Evolutionary conservation across 768 basidiomycete species (phyloP).

Genomic region (Mycena leptocephala): DNA sequence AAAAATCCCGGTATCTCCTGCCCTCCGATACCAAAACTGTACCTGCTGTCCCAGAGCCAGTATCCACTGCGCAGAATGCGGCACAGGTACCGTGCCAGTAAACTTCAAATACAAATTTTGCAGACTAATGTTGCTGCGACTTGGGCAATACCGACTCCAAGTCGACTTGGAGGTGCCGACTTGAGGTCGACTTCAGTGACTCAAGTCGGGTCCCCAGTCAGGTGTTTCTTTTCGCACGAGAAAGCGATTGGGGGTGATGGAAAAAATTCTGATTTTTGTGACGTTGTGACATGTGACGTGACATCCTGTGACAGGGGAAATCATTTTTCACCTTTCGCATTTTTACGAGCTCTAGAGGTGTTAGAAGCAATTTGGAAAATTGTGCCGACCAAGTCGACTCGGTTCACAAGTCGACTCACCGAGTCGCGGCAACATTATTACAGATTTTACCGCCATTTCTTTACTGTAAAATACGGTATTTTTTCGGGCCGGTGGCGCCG

Average conservation of each 20-base stretch:
- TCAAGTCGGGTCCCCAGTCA: background rate
- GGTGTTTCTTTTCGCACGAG: background rate
- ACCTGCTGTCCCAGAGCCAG: too few species aligned
- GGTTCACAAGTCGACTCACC: too few species aligned
- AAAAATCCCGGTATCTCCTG: too few species aligned
- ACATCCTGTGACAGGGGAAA: background rate
- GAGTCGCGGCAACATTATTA: too few species aligned
- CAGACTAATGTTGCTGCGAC: too few species aligned
- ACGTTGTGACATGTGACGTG: background rate
- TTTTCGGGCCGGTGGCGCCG: too few species aligned
- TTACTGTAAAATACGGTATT: too few species aligned
- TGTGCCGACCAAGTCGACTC: background rate
- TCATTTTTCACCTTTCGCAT: background rate
- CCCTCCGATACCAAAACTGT: too few species aligned
- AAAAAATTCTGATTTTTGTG: background rate
- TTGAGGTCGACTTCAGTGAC: background rate
- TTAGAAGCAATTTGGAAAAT: conserved; percentile 1
- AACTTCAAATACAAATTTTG: too few species aligned
- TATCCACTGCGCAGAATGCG: too few species aligned
- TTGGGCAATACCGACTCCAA: background rate
- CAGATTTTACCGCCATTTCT: too few species aligned
- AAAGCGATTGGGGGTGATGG: conserved; percentile 1
- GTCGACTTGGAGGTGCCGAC: background rate
- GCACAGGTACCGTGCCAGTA: too few species aligned
- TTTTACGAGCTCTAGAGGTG: conserved; percentile 1